These are phyloP conservation scores for Ramaria sp. DNA, from an alignment of 768 basidiomycete species.

Conservation along the genomic window DNA sequence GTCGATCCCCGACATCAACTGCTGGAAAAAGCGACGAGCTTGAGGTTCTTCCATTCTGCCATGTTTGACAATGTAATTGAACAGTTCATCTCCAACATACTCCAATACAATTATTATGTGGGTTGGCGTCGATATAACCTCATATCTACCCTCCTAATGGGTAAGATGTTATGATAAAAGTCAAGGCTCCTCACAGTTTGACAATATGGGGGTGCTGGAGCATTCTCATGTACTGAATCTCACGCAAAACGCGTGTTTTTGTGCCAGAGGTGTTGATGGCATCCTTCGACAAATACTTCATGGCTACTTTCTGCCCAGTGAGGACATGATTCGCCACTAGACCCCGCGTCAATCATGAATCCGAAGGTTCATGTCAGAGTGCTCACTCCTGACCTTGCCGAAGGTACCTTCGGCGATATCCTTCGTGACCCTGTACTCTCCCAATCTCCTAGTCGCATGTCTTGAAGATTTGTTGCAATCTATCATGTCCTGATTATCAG, in stretches of 20 bases:
- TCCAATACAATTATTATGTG: constrained; percentile 99
- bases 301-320: constrained; percentile 91
- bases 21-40: constrained; percentile 94
- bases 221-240: constrained; percentile 94
- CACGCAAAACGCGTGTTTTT: constrained; percentile 83
- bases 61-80: constrained; percentile 95
- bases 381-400: constrained; percentile 97
- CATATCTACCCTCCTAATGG: constrained; percentile 39
- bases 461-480: too few relatives aligned
- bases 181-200: constrained; percentile 62
- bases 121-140: constrained; percentile 84
- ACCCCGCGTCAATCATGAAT: neutral
- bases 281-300: constrained; percentile 95
- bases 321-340: constrained; percentile 88
- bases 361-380: neutral
- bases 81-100: constrained; percentile 91
- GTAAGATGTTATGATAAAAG: neutral
- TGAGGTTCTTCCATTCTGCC: constrained; percentile 83
- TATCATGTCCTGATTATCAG: too few relatives aligned
- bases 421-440: constrained; percentile 78
- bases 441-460: constrained; percentile 31
- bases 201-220: constrained; percentile 97
- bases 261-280: constrained; percentile 89
- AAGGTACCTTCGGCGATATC: constrained; percentile 96
- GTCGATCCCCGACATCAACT: constrained; percentile 94